Evolutionary conservation across 768 basidiomycete genomes (phyloP), one percentile per base, ranked within the genome.

Genomic region (Scleroderma bovista): DNA sequence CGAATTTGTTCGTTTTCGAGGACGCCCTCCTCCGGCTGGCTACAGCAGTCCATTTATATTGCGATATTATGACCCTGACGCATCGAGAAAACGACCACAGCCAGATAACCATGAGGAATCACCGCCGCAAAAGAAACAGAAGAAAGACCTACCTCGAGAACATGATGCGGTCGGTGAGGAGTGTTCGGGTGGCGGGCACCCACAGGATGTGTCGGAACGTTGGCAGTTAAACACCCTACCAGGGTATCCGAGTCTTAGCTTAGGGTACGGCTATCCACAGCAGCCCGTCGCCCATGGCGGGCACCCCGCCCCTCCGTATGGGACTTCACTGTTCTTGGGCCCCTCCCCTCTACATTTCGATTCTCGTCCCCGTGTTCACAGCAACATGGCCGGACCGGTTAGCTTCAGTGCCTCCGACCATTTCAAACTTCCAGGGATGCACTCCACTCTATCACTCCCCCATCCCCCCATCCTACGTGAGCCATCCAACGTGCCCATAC

Each of bases 1-100:
- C 37, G 83, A 86, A 51, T 74, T 83, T 40, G 60, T 86, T 20
- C 75, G 78, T n/a, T 81, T 78, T 57, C 70, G 63, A 22, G 81
- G 81, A 22, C 54, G 60, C 34, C 60, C 64, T 1, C 61, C 70
- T 11, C 76, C 79, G 1, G 57, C 66, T 22, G 74, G 67, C 13
- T 77, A 80, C 51, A 55, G 57, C 20, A 69, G 62, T 33, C 67
- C 70, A 1, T 72, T 72, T 55, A 70, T 48, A 22, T 22, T 66
- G 33, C 31, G 47, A 42, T 45, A 53, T 40, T 64, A 68, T 31
- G 48, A 60, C 33, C 62, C 62, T 7, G 68, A 63, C 44, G 43
- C 48, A 46, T 54, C 55, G 47, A 53, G 52, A 31, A 76, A 76
- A 51, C 69, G 75, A 33, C 73, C 72, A 54, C 65, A 67, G 24